Evolutionary conservation across 1,284 basidiomycete genomes (phyloP).

Genomic region (Sanghuangporus baumii): DNA sequence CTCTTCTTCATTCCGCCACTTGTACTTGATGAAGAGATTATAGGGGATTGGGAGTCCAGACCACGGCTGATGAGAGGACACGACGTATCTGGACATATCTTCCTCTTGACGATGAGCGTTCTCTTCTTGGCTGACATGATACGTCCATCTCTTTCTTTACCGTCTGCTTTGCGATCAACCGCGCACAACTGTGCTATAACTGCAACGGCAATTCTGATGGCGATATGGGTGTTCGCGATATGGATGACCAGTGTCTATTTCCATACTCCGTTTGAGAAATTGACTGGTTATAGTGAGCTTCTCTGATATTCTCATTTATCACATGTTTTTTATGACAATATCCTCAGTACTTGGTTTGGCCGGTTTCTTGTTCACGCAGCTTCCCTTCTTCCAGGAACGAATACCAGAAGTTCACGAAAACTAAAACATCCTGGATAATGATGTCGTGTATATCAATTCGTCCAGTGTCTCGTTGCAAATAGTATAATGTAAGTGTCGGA

Average conservation of each 20-base stretch:
- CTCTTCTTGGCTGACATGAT: slow-evolving; percentile 81
- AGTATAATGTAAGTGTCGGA: background rate
- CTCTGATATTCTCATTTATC: background rate
- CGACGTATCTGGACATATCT: slow-evolving; percentile 93
- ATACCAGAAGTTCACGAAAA: background rate
- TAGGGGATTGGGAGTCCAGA: slow-evolving; percentile 37
- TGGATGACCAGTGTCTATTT: slow-evolving; percentile 87
- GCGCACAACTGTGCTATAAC: slow-evolving; percentile 42
- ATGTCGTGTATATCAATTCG: background rate
- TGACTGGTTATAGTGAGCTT: slow-evolving; percentile 75
- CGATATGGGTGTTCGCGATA: slow-evolving; percentile 70
- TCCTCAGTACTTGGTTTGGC: slow-evolving; percentile 32
- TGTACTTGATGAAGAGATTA: slow-evolving; percentile 10
- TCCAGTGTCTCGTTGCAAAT: too few species aligned
- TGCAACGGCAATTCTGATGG: slow-evolving; percentile 47
- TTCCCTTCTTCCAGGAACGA: slow-evolving; percentile 19
- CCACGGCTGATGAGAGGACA: slow-evolving; percentile 76
- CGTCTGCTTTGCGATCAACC: slow-evolving; percentile 30
- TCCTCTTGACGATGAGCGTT: slow-evolving; percentile 81
- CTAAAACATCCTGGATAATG: background rate
- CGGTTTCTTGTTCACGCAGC: slow-evolving; percentile 32
- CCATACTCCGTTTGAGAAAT: slow-evolving; percentile 84
- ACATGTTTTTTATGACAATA: slow-evolving; percentile 15
- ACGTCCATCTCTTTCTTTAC: slow-evolving; percentile 37
- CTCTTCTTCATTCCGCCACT: slow-evolving; percentile 48